Base-by-base conservation (phyloP, 1,284 basidiomycete genomes). In the Ganoderma meredithae region DNA sequence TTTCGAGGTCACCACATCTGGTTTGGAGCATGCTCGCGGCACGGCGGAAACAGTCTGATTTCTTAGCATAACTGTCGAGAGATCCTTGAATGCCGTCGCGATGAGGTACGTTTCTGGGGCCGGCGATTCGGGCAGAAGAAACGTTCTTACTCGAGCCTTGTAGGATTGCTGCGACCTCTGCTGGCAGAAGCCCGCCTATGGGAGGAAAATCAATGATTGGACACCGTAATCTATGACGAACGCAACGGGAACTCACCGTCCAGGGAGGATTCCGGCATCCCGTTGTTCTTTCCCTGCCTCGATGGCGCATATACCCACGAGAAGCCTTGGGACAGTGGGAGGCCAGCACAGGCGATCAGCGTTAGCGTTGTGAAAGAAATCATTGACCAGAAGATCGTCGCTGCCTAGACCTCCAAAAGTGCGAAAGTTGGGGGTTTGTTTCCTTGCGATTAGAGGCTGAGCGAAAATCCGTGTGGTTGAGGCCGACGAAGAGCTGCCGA, bases 1-100 rank as follows among this genome's bases (percentile, higher is more conserved):
- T 83, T 49, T 90, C 88, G 12, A 89, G 81, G 49, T 88, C 85
- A 22, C 80, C 81, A 65, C 91, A 93, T 33, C 77, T 83, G 27
- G 79, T 71, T 43, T 81, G 84, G 55, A 92, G 84, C 22, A 74
- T 72, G 22, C 75, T 78, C 31, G 87, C 83, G 17, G 85, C 86
- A 44, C 79, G 80, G 44, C 84, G 85, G 77, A 92, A 92, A 76
- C 91, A 93, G 73, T 92, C 91, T 0, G 88, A 84, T 73, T 82
- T 84, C 27, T 79, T 63, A 5, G 67, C 25, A 64, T 79, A 78
- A 17, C 63, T 55, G 4, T 75, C 71, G 31, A 77, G 64, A 12
- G 71, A 66, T 15, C 68, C 76, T 77, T 43, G 19, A 39, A 9
- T 19, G 0, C 17, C 22, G 47, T 47, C 39, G 19, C 33, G 43